Base-by-base conservation (phyloP, 2,329 filamentous ascomycete genomes). In the Mycosphaerelloides madeirae region DNA sequence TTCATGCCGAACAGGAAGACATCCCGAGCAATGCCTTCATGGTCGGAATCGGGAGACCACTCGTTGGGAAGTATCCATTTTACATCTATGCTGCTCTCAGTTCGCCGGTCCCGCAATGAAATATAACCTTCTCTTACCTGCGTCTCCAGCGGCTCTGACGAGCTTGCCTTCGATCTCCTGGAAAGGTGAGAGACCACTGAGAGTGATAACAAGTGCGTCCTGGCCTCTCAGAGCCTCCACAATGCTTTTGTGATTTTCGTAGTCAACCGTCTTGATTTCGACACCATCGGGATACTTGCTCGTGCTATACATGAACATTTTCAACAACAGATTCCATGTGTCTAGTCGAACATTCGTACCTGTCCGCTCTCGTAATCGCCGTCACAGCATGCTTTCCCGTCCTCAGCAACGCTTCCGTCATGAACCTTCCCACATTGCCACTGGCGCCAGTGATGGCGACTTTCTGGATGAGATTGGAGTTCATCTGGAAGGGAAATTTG, bases 241-340 rank as follows among this genome's bases (percentile, higher is more conserved):
- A 9, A 25, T 25, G 9, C 22, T 25, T 25, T 25, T 5, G 6
- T 25, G 22, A 25, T 25, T 9, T 9, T 25, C 22, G 22, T 25
- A 25, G 22, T 79, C 2, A 81, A 77, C 53, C 77, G 78, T 0
- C 63, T 78, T 1, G 78, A 72, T 1, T 68, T 80, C 5, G 83
- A 85, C 54, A 85, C 82, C 0, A 55, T 83, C 0, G 82, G 83
- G 1, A 65, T 83, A 11, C 84, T 76, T 45, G 72, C 78, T 0
- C 74, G 81, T 25, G 22, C 22, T 25, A 6, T 9, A 25, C 22
- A 25, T 9, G 9, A 25, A 25, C 22, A 5, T 6, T 9, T 5
- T 25, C 5, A 25, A 9, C 5, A 25, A 9, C 22, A 6, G 5
- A 6, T 25, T 9, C 22, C 5, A 25, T 9, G 9, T 25, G 22